These are phyloP conservation scores for Lepidium africanum DNA, from an alignment of 345 rosid genomes.

Conservation along the genomic window DNA sequence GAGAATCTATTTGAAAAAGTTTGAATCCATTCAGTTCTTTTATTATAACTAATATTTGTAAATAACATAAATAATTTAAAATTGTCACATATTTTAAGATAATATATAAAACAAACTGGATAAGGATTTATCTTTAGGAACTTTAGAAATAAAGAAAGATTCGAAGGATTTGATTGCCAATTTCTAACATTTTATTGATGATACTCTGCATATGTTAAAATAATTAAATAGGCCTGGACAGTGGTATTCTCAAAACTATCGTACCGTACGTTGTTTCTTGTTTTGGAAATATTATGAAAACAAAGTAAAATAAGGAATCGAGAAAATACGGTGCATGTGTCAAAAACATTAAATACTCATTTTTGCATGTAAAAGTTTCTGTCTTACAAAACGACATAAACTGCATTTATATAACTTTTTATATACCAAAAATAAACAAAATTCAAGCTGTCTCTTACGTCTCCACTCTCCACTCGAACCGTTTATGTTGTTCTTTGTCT, in stretches of 20 bases:
- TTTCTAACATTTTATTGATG: background rate
- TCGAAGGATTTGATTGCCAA: background rate
- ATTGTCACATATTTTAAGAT: no score
- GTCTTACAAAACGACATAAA: slow-evolving; percentile 1
- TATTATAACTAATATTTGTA: no score
- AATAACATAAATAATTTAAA: no score
- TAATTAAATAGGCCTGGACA: slow-evolving; percentile 1
- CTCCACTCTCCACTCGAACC: slow-evolving; percentile 10
- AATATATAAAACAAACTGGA: background rate
- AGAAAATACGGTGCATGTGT: background rate
- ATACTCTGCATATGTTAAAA: background rate
- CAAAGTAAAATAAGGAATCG: background rate
- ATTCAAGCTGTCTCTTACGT: slow-evolving; percentile 14
- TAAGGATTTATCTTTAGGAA: background rate
- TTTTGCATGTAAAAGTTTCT: slow-evolving; percentile 5
- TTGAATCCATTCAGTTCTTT: no score
- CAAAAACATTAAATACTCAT: slow-evolving; percentile 4
- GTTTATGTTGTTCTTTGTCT: slow-evolving; percentile 3
- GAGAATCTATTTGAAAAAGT: no score
- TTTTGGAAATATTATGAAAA: slow-evolving; percentile 7
- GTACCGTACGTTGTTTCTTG: background rate
- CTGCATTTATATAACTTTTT: background rate
- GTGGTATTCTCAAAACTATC: slow-evolving; percentile 15
- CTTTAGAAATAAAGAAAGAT: background rate
- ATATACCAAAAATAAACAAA: slow-evolving; percentile 10